Conservation (phyloP, 768 basidiomycete species). For the Terana coerulea region DNA sequence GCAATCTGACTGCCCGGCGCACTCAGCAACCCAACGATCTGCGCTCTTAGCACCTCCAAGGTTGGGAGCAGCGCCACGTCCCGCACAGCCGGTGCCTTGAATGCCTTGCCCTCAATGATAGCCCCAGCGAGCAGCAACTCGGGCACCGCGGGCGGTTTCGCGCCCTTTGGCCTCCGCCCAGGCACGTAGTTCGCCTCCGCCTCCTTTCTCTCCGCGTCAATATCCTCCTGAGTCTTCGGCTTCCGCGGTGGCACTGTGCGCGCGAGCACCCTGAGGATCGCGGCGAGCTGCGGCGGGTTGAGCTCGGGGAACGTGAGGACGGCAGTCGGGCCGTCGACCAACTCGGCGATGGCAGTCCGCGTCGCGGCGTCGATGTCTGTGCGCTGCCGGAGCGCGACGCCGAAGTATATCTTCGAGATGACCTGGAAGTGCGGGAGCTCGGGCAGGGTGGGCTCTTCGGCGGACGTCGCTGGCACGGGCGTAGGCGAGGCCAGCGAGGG, state of each 20-base stretch:
- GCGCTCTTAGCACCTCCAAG: constrained; percentile 71
- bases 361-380: constrained; percentile 45
- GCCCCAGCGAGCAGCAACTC: constrained; percentile 75
- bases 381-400: constrained; percentile 62
- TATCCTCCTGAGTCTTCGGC: constrained; percentile 47
- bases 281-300: constrained; percentile 68
- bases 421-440: constrained; percentile 66
- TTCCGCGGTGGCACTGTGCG: constrained; percentile 60
- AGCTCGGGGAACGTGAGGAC: constrained; percentile 63
- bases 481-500: constrained; percentile 21
- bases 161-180: constrained; percentile 62
- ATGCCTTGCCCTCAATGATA: constrained; percentile 70
- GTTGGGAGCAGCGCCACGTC: constrained; percentile 73
- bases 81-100: constrained; percentile 55
- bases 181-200: constrained; percentile 58
- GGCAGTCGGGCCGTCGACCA: constrained; percentile 58
- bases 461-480: constrained; percentile 8
- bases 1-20: constrained; percentile 72
- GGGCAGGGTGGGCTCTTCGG: constrained; percentile 29
- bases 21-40: constrained; percentile 82
- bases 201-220: constrained; percentile 41
- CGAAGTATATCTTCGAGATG: constrained; percentile 78
- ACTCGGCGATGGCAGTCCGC: constrained; percentile 49
- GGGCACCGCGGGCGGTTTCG: constrained; percentile 52
- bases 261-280: constrained; percentile 63